These are phyloP conservation scores for Theobroma cacao DNA, from an alignment of 345 rosid genomes.

Conservation along the genomic window DNA sequence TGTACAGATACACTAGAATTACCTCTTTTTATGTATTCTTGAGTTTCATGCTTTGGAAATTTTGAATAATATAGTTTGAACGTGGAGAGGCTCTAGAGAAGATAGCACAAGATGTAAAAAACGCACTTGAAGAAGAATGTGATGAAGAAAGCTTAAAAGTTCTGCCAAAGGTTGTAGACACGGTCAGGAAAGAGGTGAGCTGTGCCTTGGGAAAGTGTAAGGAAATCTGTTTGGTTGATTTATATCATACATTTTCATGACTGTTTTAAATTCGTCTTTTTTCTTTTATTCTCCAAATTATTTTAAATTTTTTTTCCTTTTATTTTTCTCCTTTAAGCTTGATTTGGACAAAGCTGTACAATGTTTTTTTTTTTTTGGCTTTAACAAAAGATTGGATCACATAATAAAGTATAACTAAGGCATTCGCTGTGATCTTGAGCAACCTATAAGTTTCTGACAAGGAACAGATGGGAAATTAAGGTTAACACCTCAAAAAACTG, in stretches of 20 bases:
- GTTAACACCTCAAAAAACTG: neutral
- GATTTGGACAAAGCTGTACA: neutral
- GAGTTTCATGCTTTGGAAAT: neutral
- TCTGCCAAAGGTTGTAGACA: conserved; percentile 82
- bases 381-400: neutral
- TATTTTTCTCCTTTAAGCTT: neutral
- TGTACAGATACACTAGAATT: neutral
- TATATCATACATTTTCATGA: neutral
- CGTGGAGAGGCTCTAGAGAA: conserved; percentile 94
- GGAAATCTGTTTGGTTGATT: neutral
- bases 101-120: conserved; percentile 69
- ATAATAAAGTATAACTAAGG: neutral
- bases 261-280: neutral
- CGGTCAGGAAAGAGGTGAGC: conserved; percentile 79
- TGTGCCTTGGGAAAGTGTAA: neutral
- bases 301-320: too few species aligned
- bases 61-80: conserved; percentile 60
- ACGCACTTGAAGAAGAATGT: conserved; percentile 69
- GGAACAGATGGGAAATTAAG: neutral
- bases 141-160: conserved; percentile 81
- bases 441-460: neutral
- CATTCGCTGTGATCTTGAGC: neutral
- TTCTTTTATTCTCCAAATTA: too few species aligned
- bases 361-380: conserved; percentile 11
- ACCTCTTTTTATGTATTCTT: neutral